Conservation (phyloP, 2,329 filamentous ascomycete genomes). For the Aaosphaeria arxii region DNA sequence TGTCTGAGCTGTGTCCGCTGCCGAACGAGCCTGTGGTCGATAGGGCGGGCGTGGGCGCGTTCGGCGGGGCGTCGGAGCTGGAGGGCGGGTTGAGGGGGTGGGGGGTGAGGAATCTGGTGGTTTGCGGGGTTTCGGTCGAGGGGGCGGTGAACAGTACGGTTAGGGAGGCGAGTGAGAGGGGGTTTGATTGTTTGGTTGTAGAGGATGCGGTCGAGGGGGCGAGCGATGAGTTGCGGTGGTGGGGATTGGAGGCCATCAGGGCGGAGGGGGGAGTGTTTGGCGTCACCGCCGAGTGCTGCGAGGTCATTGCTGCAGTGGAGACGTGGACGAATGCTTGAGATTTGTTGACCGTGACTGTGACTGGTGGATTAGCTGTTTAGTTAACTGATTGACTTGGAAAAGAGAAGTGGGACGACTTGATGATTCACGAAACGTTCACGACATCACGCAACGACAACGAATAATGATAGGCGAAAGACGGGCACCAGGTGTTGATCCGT, state of each 20-base stretch:
- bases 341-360: not conserved
- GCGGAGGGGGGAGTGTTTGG: conserved; percentile 30
- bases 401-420: not conserved
- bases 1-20: conserved; percentile 52
- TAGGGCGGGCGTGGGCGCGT: conserved; percentile 54
- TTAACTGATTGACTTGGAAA: no score
- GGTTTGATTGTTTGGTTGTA: conserved; percentile 53
- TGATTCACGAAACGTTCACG: no score
- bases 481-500: no score
- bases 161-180: conserved; percentile 55
- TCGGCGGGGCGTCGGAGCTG: conserved; percentile 52
- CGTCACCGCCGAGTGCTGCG: conserved; percentile 15
- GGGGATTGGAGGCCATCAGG: conserved; percentile 23
- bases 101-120: conserved; percentile 51
- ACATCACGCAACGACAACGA: no score
- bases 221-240: conserved; percentile 24
- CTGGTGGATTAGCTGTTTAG: no score
- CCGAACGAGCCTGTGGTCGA: conserved; percentile 51
- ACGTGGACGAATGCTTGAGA: conserved; percentile 13
- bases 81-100: conserved; percentile 51
- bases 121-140: conserved; percentile 56
- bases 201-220: conserved; percentile 45
- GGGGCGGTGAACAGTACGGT: conserved; percentile 56
- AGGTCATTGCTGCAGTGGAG: conserved; percentile 21
- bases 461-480: no score